phyloP scores from a whole-genome alignment of 768 basidiomycete species.

The Lactarius akahatsu region DNA sequence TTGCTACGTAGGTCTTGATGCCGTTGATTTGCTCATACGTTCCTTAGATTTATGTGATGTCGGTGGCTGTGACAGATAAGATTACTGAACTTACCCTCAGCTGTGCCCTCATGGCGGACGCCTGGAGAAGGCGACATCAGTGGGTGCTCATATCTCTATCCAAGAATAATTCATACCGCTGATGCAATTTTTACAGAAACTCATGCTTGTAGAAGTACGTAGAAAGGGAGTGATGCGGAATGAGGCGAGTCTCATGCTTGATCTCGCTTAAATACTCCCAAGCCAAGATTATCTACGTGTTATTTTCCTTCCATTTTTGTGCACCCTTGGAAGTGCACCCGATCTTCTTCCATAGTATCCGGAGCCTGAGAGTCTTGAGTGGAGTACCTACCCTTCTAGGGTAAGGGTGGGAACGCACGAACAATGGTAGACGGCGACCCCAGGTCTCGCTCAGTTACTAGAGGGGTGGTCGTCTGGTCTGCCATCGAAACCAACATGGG shows the following conservation, averaged over 20 bases:
- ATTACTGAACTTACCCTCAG: constrained; percentile 34
- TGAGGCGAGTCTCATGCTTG: neutral
- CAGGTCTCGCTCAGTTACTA: neutral
- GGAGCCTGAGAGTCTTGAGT: neutral
- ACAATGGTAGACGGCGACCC: neutral
- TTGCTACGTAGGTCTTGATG: constrained; percentile 43
- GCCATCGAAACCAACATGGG: neutral
- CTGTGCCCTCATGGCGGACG: constrained; percentile 39
- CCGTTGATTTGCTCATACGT: constrained; percentile 38
- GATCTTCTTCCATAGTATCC: neutral
- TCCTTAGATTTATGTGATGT: constrained; percentile 31
- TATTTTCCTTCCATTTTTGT: neutral
- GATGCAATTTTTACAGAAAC: constrained; percentile 56
- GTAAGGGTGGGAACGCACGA: neutral
- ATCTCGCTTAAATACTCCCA: constrained; percentile 10
- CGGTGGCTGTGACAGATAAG: neutral
- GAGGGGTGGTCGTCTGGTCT: neutral
- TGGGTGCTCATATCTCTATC: neutral
- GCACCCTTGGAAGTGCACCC: neutral
- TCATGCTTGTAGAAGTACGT: constrained; percentile 37
- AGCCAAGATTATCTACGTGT: neutral
- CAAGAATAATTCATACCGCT: constrained; percentile 41
- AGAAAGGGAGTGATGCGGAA: neutral
- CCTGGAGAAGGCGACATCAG: constrained; percentile 29
- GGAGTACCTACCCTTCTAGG: neutral